Evolutionary conservation across 2,329 filamentous ascomycete genomes (phyloP).

Genomic region (Cladophialophora bantiana): DNA sequence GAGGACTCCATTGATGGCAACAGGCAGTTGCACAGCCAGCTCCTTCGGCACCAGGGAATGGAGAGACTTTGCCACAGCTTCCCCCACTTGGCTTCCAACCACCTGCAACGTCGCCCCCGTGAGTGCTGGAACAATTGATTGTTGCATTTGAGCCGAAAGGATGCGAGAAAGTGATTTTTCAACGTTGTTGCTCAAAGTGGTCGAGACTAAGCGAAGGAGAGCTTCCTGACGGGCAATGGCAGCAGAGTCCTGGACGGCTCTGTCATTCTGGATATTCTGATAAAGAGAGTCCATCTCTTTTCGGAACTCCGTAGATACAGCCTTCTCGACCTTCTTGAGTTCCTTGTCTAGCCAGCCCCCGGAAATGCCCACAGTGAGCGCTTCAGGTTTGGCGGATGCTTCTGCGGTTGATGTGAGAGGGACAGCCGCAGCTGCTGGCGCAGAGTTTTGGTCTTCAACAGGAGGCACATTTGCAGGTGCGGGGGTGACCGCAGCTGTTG

Average conservation of each 20-base stretch:
- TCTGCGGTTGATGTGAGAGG: conserved; percentile 10
- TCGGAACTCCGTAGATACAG: conserved; percentile 55
- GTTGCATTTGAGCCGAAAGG: conserved; percentile 76
- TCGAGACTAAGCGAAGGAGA: conserved; percentile 71
- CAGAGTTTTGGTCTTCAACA: conserved; percentile 10
- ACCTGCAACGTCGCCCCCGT: conserved; percentile 70
- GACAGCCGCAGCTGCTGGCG: conserved; percentile 11
- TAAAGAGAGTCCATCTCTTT: conserved; percentile 65
- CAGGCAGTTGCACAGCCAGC: conserved; percentile 73
- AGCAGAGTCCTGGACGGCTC: conserved; percentile 67
- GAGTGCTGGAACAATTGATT: conserved; percentile 77
- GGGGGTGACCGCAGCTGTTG: not conserved
- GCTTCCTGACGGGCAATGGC: conserved; percentile 72
- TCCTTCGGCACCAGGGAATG: conserved; percentile 74
- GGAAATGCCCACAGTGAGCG: conserved; percentile 52
- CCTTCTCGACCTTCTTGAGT: conserved; percentile 61
- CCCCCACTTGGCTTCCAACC: conserved; percentile 74
- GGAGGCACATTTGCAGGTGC: not conserved
- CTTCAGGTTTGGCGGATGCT: conserved; percentile 35
- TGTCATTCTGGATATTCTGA: conserved; percentile 72
- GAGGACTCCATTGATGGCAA: conserved; percentile 70
- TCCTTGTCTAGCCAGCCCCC: conserved; percentile 67
- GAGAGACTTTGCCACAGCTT: conserved; percentile 71
- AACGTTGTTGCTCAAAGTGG: conserved; percentile 72
- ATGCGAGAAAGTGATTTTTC: conserved; percentile 79